Conservation (phyloP, 768 basidiomycete species). For the Naematelia aurantialba region DNA sequence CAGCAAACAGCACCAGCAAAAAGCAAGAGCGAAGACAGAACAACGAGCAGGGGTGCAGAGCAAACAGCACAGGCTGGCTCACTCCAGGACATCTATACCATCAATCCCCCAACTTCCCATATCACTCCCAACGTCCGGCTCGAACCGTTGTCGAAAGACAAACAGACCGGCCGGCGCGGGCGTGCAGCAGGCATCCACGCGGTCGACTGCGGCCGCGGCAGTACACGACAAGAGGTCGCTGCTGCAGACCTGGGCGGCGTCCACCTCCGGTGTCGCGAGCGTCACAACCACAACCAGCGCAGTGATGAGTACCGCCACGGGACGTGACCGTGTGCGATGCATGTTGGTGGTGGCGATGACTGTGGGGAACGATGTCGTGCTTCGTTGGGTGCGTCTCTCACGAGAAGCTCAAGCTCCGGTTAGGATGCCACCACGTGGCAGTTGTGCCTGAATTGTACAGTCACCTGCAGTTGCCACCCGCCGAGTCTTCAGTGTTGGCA, state of each 20-base stretch:
- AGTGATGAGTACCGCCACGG: too few species aligned
- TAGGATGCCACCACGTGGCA: neutral
- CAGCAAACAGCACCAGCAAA: too few species aligned
- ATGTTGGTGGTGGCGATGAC: too few species aligned
- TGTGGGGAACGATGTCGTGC: too few species aligned
- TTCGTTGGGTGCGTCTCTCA: too few species aligned
- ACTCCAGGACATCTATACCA: slow-evolving; percentile 44
- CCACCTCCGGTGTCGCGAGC: too few species aligned
- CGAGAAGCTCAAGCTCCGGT: too few species aligned
- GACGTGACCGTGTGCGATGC: too few species aligned
- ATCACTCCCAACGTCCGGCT: slow-evolving; percentile 45
- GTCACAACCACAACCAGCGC: too few species aligned
- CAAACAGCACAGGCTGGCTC: slow-evolving; percentile 7
- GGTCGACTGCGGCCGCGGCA: neutral
- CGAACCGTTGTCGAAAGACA: slow-evolving; percentile 44
- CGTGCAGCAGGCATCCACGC: slow-evolving; percentile 35
- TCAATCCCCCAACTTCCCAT: slow-evolving; percentile 48
- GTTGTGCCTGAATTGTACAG: neutral
- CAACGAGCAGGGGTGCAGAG: too few species aligned
- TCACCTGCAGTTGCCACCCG: neutral
- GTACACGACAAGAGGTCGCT: neutral
- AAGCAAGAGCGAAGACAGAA: too few species aligned
- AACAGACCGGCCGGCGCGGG: slow-evolving; percentile 42
- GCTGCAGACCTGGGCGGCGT: too few species aligned
- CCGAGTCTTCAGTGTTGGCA: neutral